Percentiles rank a stretch among this genome's conserved stretches.
Evolutionary conservation across 2,329 filamentous ascomycete genomes (phyloP).

Genomic region (Trichocomaceae sp.): DNA sequence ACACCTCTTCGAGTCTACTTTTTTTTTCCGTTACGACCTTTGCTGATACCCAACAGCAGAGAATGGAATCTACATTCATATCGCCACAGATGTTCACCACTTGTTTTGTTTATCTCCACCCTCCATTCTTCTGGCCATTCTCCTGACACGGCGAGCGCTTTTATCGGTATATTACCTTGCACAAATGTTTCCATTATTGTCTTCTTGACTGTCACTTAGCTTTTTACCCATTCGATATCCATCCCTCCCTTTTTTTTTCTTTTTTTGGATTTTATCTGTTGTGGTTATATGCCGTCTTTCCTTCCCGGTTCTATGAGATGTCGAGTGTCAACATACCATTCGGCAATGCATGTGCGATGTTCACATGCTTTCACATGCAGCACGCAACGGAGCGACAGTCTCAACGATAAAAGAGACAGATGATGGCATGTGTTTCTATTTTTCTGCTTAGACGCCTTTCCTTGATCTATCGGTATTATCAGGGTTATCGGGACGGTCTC

Average conservation of each 20-base stretch:
- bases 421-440: slow-evolving; percentile 1
- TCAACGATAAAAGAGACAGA: background rate
- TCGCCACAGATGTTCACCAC: background rate
- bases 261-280: background rate
- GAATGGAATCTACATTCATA: background rate
- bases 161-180: slow-evolving; percentile 10
- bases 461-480: background rate
- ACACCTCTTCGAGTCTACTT: background rate
- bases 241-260: background rate
- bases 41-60: background rate
- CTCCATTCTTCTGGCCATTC: slow-evolving; percentile 10
- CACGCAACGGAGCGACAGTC: slow-evolving; percentile 1
- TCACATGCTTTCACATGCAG: background rate
- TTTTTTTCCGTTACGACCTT: background rate
- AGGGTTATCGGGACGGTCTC: background rate
- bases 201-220: slow-evolving; percentile 14
- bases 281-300: slow-evolving; percentile 2
- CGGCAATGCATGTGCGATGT: background rate
- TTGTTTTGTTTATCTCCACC: slow-evolving; percentile 2
- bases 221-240: slow-evolving; percentile 8
- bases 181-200: slow-evolving; percentile 6
- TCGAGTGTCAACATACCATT: slow-evolving; percentile 1
- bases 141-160: slow-evolving; percentile 9
- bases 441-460: slow-evolving; percentile 1
- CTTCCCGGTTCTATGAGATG: slow-evolving; percentile 3